A percentile compares a stretch with the other conserved stretches of the same genome.
phyloP scores from a whole-genome alignment of 805 yeast genomes.

The Metschnikowia kofuensis region DNA sequence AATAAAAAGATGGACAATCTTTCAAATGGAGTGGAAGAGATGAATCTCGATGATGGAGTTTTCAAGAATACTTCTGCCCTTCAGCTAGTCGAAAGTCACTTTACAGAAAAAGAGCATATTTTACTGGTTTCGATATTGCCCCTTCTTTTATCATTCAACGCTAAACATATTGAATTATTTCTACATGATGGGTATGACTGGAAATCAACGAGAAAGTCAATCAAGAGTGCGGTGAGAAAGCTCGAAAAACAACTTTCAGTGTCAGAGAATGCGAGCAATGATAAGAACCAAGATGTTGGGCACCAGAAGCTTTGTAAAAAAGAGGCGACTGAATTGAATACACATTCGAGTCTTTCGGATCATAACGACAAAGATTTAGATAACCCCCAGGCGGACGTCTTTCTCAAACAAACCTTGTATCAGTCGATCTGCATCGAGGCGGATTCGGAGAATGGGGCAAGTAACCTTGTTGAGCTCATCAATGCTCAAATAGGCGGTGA shows the following conservation, averaged over 20 bases:
- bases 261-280: not conserved
- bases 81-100: conserved; percentile 13
- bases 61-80: not conserved
- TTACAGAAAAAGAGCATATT: conserved; percentile 1
- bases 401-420: conserved; percentile 53
- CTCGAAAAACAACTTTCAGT: not conserved
- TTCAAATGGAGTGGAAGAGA: not conserved
- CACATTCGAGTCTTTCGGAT: not conserved
- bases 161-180: conserved; percentile 42
- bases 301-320: no score
- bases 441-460: conserved; percentile 47
- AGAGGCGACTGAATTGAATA: no score
- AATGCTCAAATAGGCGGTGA: conserved; percentile 41
- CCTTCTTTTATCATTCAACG: conserved; percentile 28
- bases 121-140: conserved; percentile 17
- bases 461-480: conserved; percentile 48
- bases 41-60: no score
- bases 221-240: conserved; percentile 25
- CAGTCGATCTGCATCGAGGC: conserved; percentile 75
- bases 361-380: not conserved
- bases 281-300: not conserved
- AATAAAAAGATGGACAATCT: not conserved
- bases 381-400: not conserved
- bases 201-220: conserved; percentile 68
- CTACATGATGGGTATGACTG: conserved; percentile 93